phyloP scores from a whole-genome alignment of 768 basidiomycete genomes.

The Lentinula sp. region DNA sequence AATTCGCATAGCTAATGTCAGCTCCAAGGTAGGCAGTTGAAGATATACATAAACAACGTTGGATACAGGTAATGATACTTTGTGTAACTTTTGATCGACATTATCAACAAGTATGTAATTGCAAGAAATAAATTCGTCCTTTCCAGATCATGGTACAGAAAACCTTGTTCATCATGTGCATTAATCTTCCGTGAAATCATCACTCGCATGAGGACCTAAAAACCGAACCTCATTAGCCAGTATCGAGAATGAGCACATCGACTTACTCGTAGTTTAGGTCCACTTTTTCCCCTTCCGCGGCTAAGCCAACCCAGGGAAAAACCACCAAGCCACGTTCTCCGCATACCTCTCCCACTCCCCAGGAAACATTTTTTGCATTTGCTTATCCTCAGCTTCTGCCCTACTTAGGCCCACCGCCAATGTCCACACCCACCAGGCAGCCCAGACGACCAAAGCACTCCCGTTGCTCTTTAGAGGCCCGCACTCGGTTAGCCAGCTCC shows the following conservation, averaged over 20 bases:
- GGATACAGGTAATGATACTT: neutral
- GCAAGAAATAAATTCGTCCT: neutral
- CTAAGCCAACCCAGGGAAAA: constrained; percentile 33
- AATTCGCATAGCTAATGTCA: neutral
- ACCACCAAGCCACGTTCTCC: constrained; percentile 35
- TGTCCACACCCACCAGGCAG: constrained; percentile 38
- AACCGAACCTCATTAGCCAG: neutral
- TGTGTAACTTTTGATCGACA: neutral
- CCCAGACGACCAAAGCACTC: constrained; percentile 20
- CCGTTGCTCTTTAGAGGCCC: constrained; percentile 19
- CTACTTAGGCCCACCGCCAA: constrained; percentile 34
- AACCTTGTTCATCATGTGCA: neutral
- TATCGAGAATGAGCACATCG: neutral
- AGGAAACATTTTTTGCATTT: constrained; percentile 37
- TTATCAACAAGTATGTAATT: neutral
- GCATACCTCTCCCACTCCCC: constrained; percentile 42
- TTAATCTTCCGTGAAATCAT: neutral
- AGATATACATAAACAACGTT: neutral
- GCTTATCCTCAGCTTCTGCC: constrained; percentile 40
- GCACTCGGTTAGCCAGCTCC: constrained; percentile 37
- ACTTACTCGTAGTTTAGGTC: neutral
- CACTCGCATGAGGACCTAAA: neutral
- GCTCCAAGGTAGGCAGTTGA: neutral
- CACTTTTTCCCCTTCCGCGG: neutral
- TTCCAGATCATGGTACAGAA: neutral